Percentiles rank a stretch among this genome's conserved stretches.
These are phyloP conservation scores for Calonectria hawksworthii DNA, from an alignment of 2,329 filamentous ascomycete species.

Conservation along the genomic window DNA sequence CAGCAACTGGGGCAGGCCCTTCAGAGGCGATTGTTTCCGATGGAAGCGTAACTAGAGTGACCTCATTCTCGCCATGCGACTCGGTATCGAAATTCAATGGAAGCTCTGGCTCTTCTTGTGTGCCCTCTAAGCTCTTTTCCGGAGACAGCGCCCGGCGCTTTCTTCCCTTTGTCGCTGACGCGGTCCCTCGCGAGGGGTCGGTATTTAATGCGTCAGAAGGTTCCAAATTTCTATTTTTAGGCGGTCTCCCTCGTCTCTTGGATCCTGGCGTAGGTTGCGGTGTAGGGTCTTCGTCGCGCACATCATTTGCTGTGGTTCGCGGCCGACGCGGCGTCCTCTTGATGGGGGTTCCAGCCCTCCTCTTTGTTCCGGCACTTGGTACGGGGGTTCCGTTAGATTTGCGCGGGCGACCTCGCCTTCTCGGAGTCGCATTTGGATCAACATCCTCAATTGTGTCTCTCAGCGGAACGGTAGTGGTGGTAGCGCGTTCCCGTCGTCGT, in stretches of 20 bases:
- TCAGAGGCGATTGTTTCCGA: conserved; percentile 35
- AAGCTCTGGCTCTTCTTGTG: conserved; percentile 37
- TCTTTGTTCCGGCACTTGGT: conserved; percentile 58
- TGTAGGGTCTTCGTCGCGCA: conserved; percentile 45
- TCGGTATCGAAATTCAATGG: conserved; percentile 31
- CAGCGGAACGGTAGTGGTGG: conserved; percentile 67
- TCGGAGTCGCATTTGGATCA: conserved; percentile 55
- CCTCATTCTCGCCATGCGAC: conserved; percentile 46
- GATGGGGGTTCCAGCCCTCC: conserved; percentile 62
- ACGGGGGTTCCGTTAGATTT: conserved; percentile 67
- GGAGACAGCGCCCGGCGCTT: conserved; percentile 42
- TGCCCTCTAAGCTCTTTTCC: conserved; percentile 45
- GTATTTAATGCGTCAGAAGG: conserved; percentile 44
- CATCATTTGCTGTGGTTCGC: conserved; percentile 48
- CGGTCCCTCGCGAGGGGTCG: conserved; percentile 30
- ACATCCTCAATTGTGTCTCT: conserved; percentile 56
- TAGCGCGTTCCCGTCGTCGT: conserved; percentile 55
- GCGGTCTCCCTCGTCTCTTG: conserved; percentile 48
- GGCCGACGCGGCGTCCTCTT: conserved; percentile 52
- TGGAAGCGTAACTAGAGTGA: conserved; percentile 43
- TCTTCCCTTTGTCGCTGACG: conserved; percentile 31
- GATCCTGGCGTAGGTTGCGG: conserved; percentile 51
- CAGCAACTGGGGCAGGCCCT: conserved; percentile 9
- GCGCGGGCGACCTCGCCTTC: conserved; percentile 61
- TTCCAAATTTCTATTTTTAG: conserved; percentile 45